These are phyloP conservation scores for Quercus variabilis DNA, from an alignment of 306 rosid genomes.

Conservation along the genomic window DNA sequence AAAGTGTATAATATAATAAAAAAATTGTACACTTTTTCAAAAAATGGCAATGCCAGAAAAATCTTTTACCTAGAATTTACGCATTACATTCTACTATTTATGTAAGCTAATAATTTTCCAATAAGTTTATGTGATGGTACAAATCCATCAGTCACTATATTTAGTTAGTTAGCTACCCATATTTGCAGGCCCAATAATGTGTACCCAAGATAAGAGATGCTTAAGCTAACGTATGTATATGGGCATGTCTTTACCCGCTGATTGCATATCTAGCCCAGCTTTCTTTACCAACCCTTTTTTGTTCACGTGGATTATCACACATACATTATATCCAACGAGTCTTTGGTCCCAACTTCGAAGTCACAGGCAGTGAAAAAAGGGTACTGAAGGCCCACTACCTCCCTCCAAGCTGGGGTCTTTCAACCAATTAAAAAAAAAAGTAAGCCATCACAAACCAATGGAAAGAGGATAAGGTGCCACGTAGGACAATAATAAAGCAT, in stretches of 20 bases:
- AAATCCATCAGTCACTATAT: no score
- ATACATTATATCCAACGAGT: neutral
- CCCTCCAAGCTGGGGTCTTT: slow-evolving; percentile 15
- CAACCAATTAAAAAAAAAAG: slow-evolving; percentile 3
- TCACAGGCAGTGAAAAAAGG: neutral
- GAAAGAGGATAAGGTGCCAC: slow-evolving; percentile 35
- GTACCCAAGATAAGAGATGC: neutral
- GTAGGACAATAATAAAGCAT: slow-evolving; percentile 8
- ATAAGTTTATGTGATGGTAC: no score
- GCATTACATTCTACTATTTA: no score
- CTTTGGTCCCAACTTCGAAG: slow-evolving; percentile 11
- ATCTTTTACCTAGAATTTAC: no score
- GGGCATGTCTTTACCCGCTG: neutral
- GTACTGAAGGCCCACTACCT: neutral
- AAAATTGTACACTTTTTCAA: no score
- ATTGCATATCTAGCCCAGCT: neutral
- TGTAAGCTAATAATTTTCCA: no score
- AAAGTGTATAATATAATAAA: no score
- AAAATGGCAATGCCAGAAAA: no score
- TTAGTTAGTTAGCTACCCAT: neutral
- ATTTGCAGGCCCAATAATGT: neutral
- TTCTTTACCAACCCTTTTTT: neutral
- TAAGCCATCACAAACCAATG: slow-evolving; percentile 23
- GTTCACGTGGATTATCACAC: neutral
- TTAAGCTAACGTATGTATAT: neutral